phyloP scores from a whole-genome alignment of 78 protist species.

The Diacronema lutheri region DNA sequence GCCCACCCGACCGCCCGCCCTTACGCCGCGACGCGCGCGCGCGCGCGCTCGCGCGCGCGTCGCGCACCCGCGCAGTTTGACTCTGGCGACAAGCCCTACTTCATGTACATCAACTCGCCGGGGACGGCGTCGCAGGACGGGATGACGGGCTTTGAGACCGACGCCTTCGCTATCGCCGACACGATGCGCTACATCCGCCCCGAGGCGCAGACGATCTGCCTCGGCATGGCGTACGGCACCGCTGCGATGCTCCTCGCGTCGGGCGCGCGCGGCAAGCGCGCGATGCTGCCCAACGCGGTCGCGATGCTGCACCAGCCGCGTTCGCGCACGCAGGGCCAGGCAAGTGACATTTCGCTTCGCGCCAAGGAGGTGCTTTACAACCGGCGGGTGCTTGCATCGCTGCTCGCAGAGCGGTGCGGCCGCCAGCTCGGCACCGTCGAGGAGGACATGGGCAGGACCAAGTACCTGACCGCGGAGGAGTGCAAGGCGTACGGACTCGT shows the following conservation, averaged over 20 bases:
- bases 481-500: not conserved
- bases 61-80: not conserved
- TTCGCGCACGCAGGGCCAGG: not conserved
- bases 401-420: not conserved
- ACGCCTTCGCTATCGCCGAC: constrained; percentile 18
- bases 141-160: not conserved
- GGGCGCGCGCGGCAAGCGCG: not conserved
- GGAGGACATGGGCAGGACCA: not conserved
- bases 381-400: not conserved
- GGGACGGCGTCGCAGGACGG: not conserved
- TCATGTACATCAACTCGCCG: constrained; percentile 10
- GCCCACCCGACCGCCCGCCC: no score
- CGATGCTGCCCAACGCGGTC: not conserved
- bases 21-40: no score
- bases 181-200: constrained; percentile 8
- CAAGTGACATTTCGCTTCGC: not conserved
- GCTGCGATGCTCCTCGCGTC: constrained; percentile 8
- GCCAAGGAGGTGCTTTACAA: not conserved
- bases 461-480: not conserved
- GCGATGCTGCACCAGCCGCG: constrained; percentile 5
- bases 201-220: not conserved
- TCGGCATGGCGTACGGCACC: constrained; percentile 14
- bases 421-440: not conserved
- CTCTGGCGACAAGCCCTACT: not conserved
- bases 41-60: no score